A percentile compares a stretch with the other conserved stretches of the same genome.
Conservation (phyloP, 495 filamentous ascomycete genomes). For the Daldinia grandis region DNA sequence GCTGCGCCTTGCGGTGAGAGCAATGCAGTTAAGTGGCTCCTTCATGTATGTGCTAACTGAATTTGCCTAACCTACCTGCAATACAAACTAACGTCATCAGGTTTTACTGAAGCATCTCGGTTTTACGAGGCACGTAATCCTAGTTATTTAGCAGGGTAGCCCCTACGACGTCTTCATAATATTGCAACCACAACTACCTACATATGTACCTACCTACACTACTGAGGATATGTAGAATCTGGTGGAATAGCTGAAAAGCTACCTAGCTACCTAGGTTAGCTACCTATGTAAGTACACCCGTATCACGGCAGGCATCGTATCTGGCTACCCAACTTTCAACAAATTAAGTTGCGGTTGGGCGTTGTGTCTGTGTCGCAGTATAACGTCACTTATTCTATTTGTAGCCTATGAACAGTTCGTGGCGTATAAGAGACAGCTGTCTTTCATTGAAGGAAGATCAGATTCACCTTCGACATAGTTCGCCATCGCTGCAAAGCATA, state of each 20-base stretch:
- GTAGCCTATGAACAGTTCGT: conserved; percentile 2
- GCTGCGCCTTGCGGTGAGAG: conserved; percentile 33
- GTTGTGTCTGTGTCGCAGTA: conserved; percentile 11
- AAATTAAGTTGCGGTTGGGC: conserved; percentile 12
- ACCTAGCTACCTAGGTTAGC: no score
- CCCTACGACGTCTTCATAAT: conserved; percentile 1
- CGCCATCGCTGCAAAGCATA: conserved; percentile 6
- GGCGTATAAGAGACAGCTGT: neutral
- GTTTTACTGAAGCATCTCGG: conserved; percentile 19
- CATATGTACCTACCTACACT: no score
- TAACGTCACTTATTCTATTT: conserved; percentile 4
- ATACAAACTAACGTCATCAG: conserved; percentile 9
- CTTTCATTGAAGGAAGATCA: conserved; percentile 1
- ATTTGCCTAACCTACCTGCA: conserved; percentile 17
- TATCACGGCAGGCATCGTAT: neutral
- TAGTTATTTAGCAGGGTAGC: neutral
- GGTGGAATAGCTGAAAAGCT: neutral
- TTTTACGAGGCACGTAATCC: conserved; percentile 13
- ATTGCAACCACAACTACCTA: neutral
- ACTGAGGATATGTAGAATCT: neutral
- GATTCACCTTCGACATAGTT: neutral
- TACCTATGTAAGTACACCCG: neutral
- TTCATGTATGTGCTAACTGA: conserved; percentile 22
- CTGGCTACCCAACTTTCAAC: conserved; percentile 1
- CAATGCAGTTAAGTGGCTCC: conserved; percentile 23